A percentile compares a stretch with the other conserved stretches of the same genome.
phyloP scores from a whole-genome alignment of 2,329 filamentous ascomycete species.

The Aspergillus sp. region DNA sequence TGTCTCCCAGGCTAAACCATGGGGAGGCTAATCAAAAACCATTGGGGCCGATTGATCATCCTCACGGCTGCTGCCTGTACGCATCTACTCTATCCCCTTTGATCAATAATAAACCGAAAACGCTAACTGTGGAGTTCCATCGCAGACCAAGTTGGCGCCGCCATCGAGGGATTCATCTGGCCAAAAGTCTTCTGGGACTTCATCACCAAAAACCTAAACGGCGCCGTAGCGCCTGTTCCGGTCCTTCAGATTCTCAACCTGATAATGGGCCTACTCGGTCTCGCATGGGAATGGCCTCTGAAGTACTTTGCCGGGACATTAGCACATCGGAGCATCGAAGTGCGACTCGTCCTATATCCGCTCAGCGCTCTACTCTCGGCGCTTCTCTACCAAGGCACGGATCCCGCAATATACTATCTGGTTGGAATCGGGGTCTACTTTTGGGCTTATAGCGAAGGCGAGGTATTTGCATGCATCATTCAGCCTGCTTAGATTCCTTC shows the following conservation, averaged over 20 bases:
- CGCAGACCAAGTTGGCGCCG: slow-evolving; percentile 80
- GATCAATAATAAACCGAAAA: slow-evolving; percentile 9
- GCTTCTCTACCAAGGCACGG: slow-evolving; percentile 88
- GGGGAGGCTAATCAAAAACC: slow-evolving; percentile 99
- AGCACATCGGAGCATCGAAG: slow-evolving; percentile 84
- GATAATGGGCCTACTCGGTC: slow-evolving; percentile 71
- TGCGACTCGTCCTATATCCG: slow-evolving; percentile 78
- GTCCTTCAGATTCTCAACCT: slow-evolving; percentile 88
- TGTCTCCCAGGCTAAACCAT: slow-evolving; percentile 58
- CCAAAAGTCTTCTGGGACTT: slow-evolving; percentile 99
- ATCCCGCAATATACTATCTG: slow-evolving; percentile 87
- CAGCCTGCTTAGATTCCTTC: not conserved
- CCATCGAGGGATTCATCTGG: slow-evolving; percentile 91
- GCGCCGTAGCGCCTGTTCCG: slow-evolving; percentile 81
- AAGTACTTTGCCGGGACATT: slow-evolving; percentile 71
- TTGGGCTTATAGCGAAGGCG: slow-evolving; percentile 95
- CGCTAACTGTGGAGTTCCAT: not conserved
- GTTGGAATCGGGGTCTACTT: slow-evolving; percentile 87
- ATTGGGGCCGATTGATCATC: slow-evolving; percentile 94
- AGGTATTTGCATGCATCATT: slow-evolving; percentile 61
- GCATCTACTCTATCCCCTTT: slow-evolving; percentile 25
- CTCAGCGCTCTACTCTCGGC: slow-evolving; percentile 71
- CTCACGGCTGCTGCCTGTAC: slow-evolving; percentile 78
- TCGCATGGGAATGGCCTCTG: slow-evolving; percentile 91
- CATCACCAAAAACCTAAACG: slow-evolving; percentile 83